phyloP scores from a whole-genome alignment of 2,329 filamentous ascomycete species.

The Fusarium neocosmosporiellum region DNA sequence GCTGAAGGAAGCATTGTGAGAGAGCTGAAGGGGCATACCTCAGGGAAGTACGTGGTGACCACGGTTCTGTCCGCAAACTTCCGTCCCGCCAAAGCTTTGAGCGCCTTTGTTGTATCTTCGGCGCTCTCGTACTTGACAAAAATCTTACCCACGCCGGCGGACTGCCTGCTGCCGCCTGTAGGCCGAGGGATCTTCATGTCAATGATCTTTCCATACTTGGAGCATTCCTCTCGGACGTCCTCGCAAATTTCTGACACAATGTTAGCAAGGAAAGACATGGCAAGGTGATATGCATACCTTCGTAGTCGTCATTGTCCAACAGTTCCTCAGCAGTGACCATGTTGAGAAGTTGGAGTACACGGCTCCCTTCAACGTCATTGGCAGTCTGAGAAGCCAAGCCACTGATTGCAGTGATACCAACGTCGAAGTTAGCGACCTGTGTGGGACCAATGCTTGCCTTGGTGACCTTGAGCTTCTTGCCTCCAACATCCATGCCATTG shows the following conservation, averaged over 20 bases:
- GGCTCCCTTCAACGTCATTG: constrained; percentile 79
- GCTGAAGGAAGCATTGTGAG: not conserved
- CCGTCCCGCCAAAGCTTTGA: constrained; percentile 89
- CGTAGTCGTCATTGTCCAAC: constrained; percentile 93
- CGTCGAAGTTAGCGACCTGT: constrained; percentile 92
- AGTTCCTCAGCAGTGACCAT: constrained; percentile 98
- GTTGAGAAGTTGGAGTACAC: constrained; percentile 93
- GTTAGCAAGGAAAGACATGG: constrained; percentile 48
- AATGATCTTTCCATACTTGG: constrained; percentile 86
- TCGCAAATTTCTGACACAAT: constrained; percentile 85
- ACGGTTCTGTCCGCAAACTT: constrained; percentile 98
- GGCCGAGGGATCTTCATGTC: constrained; percentile 96
- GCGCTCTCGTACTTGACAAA: constrained; percentile 90
- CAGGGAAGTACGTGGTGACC: constrained; percentile 95
- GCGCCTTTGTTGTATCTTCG: constrained; percentile 83
- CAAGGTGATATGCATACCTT: constrained; percentile 69
- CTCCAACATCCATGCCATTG: constrained; percentile 93
- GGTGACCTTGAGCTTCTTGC: constrained; percentile 84
- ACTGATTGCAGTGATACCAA: constrained; percentile 97
- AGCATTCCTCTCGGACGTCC: constrained; percentile 92
- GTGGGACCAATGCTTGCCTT: constrained; percentile 93
- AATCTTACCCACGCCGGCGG: constrained; percentile 94
- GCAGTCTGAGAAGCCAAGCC: constrained; percentile 93
- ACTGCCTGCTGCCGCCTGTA: constrained; percentile 82
- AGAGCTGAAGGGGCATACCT: constrained; percentile 64